phyloP scores from a whole-genome alignment of 2,329 filamentous ascomycete genomes.

The Mycocentrospora acerina region DNA sequence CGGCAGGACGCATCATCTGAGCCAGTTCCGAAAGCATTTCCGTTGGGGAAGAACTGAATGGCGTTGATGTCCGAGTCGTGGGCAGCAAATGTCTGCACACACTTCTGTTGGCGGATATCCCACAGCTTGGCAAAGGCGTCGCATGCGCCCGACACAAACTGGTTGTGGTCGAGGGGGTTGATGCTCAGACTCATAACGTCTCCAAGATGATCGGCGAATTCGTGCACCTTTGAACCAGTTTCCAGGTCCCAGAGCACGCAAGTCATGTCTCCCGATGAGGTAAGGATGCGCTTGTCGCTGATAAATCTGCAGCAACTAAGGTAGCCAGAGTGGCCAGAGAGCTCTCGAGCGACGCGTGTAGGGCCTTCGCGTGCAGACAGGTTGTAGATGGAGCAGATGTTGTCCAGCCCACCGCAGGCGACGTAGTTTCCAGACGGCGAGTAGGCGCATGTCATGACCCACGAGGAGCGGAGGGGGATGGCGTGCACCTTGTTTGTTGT shows the following conservation, averaged over 20 bases:
- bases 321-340: slow-evolving; percentile 96
- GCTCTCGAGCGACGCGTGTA: slow-evolving; percentile 89
- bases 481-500: slow-evolving; percentile 99
- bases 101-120: slow-evolving; percentile 98
- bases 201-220: slow-evolving; percentile 96
- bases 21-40: slow-evolving; percentile 96
- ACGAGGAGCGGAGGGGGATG: slow-evolving; percentile 94
- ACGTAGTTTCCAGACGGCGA: slow-evolving; percentile 98
- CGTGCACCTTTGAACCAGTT: slow-evolving; percentile 93
- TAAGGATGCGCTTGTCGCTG: slow-evolving; percentile 96
- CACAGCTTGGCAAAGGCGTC: slow-evolving; percentile 98
- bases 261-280: slow-evolving; percentile 98
- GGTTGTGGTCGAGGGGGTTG: slow-evolving; percentile 98
- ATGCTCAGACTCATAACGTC: slow-evolving; percentile 99
- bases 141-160: slow-evolving; percentile 98
- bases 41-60: slow-evolving; percentile 99
- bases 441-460: slow-evolving; percentile 99
- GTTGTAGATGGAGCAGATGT: slow-evolving; percentile 99
- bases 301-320: slow-evolving; percentile 98
- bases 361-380: slow-evolving; percentile 96
- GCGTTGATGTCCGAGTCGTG: slow-evolving; percentile 99
- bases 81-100: slow-evolving; percentile 96
- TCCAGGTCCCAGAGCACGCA: slow-evolving; percentile 99
- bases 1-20: slow-evolving; percentile 97
- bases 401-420: slow-evolving; percentile 96